Percentiles rank a stretch among this genome's conserved stretches.
These are phyloP conservation scores for Claviceps fusiformis DNA, from an alignment of 2,329 filamentous ascomycete genomes.

Conservation along the genomic window DNA sequence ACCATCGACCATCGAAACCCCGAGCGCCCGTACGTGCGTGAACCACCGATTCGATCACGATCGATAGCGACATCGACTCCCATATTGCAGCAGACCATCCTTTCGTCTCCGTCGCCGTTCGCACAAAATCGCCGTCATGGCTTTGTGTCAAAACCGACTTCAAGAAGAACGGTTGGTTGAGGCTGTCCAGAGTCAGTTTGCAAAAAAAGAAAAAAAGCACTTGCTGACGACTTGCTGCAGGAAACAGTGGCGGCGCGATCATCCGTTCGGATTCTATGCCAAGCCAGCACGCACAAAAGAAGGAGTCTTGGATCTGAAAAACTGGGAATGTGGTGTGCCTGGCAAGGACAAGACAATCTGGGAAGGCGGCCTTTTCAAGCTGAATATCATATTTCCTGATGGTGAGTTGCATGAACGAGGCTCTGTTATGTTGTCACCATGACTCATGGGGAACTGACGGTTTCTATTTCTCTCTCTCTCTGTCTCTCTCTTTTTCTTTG, in stretches of 20 bases:
- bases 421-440: not conserved
- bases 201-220: not conserved
- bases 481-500: not conserved
- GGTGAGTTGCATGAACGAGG: constrained; percentile 39
- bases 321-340: constrained; percentile 92
- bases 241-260: constrained; percentile 93
- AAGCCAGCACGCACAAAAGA: constrained; percentile 68
- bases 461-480: not conserved
- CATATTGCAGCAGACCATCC: not conserved
- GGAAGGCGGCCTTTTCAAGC: constrained; percentile 95
- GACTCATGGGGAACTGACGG: not conserved
- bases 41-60: not conserved
- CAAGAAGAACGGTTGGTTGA: constrained; percentile 68
- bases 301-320: constrained; percentile 80
- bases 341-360: constrained; percentile 95
- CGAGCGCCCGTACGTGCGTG: not conserved
- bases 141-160: constrained; percentile 75
- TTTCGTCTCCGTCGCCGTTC: not conserved
- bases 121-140: constrained; percentile 40
- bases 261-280: constrained; percentile 95
- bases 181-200: not conserved
- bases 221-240: constrained; percentile 30
- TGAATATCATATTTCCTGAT: constrained; percentile 85
- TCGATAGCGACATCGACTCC: not conserved
- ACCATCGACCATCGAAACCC: not conserved